Base-by-base conservation (phyloP, 345 rosid genomes). In the Turnera subulata region DNA sequence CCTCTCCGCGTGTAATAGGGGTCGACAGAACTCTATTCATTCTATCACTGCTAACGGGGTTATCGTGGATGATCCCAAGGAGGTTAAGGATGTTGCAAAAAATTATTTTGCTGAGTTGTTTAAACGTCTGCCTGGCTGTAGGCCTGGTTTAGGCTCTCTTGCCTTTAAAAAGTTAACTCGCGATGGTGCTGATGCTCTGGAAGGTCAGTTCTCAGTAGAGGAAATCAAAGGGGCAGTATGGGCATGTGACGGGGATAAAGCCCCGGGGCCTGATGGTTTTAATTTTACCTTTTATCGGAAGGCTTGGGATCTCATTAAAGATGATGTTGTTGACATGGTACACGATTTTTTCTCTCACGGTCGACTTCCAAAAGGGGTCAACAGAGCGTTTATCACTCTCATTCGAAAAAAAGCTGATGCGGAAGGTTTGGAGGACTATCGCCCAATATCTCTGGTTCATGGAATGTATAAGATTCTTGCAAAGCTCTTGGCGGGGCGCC, bases 261-360 rank as follows among this genome's bases (percentile, higher is more conserved):
- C 58, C 2, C 45, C 45, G 15, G 58, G 58, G 8, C 58, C 45
- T 6, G 58, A 54, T 11, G 58, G 25, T 1, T 54, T 54, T 18
- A 32, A 33, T 33, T 37, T 54, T 14, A 1, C n/a, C 1, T 54
- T 54, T 16, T 5, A 1, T 16, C 33, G 35, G 45, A 19, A 24
- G 7, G 14, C 4, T n/a, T 33, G 45, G 45, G n/a, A 19, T 3
- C 1, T 54, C 2, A 19, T 54, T n/a, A 14, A 20, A 5, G 24
- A n/a, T 6, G 58, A 54, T 8, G 58, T 54, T 4, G 15, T 32
- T 1, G 2, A 4, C 1, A 32, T 37, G 7, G 9, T 37, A 18
- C 7, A 11, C 1, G 9, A 33, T 2, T 33, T 54, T 38, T 37
- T 1, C 6, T 5, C 7, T 29, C 4, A 4, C 4, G 35, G 35